phyloP scores from a whole-genome alignment of 495 filamentous ascomycete genomes.

The Penicillium maclennaniae region DNA sequence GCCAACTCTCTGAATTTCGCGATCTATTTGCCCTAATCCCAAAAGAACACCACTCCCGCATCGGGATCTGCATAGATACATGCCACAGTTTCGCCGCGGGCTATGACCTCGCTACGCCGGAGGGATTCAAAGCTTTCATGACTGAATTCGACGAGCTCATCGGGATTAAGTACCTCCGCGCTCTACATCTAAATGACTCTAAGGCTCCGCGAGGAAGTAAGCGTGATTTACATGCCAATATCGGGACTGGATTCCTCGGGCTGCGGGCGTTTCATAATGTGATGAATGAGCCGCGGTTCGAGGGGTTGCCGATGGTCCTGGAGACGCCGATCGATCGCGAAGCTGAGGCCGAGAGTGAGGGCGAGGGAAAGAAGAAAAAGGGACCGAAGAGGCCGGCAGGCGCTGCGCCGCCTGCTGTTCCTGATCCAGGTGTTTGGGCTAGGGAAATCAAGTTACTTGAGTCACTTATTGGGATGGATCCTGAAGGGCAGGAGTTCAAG shows the following conservation, averaged over 20 bases:
- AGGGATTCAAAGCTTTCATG: constrained; percentile 69
- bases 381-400: constrained; percentile 21
- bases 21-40: constrained; percentile 73
- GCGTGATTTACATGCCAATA: constrained; percentile 88
- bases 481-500: constrained; percentile 64
- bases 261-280: constrained; percentile 86
- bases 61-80: constrained; percentile 94
- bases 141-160: constrained; percentile 73
- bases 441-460: constrained; percentile 87
- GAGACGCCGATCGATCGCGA: constrained; percentile 83
- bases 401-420: constrained; percentile 35
- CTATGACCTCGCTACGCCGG: constrained; percentile 78
- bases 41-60: constrained; percentile 69
- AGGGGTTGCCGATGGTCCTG: constrained; percentile 82
- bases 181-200: constrained; percentile 89
- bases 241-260: constrained; percentile 88
- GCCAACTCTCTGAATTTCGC: constrained; percentile 75
- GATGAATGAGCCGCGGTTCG: constrained; percentile 75
- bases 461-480: constrained; percentile 76
- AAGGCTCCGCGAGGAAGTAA: constrained; percentile 78
- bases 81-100: constrained; percentile 93
- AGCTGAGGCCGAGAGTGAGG: constrained; percentile 17
- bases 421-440: constrained; percentile 77
- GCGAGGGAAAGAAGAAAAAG: constrained; percentile 22
- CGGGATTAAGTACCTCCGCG: constrained; percentile 73